Evolutionary conservation across 306 rosid species (phyloP).

Genomic region (Vigna hirtella): DNA sequence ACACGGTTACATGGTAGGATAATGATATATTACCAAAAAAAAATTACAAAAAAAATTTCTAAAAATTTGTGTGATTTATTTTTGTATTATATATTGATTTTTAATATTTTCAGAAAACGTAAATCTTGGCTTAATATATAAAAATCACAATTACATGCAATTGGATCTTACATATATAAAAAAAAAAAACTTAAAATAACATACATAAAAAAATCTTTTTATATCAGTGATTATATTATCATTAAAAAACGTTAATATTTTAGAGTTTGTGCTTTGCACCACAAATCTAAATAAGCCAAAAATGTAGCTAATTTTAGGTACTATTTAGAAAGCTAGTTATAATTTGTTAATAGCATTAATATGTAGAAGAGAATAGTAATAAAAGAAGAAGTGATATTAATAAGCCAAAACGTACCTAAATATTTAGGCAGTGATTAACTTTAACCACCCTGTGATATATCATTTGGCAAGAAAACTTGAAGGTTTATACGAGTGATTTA

Average conservation of each 20-base stretch:
- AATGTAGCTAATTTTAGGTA: constrained; percentile 21
- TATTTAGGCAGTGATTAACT: background rate
- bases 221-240: too few relatives aligned
- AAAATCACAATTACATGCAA: too few relatives aligned
- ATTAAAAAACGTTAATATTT: background rate
- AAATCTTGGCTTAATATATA: too few relatives aligned
- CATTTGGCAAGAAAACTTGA: background rate
- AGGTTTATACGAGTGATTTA: background rate
- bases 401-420: background rate
- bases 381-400: background rate
- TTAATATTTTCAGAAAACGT: too few relatives aligned
- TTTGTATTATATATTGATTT: too few relatives aligned
- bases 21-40: too few relatives aligned
- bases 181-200: too few relatives aligned
- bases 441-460: background rate
- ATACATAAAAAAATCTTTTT: too few relatives aligned
- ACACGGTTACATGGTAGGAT: too few relatives aligned
- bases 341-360: background rate
- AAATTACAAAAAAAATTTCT: too few relatives aligned
- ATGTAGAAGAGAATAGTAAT: background rate
- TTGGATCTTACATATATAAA: too few relatives aligned
- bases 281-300: constrained; percentile 20
- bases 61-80: too few relatives aligned
- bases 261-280: background rate
- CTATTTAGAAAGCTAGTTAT: background rate